Evolutionary conservation across 208 protist species (phyloP).

Genomic region (Leishmania gerbilli): DNA sequence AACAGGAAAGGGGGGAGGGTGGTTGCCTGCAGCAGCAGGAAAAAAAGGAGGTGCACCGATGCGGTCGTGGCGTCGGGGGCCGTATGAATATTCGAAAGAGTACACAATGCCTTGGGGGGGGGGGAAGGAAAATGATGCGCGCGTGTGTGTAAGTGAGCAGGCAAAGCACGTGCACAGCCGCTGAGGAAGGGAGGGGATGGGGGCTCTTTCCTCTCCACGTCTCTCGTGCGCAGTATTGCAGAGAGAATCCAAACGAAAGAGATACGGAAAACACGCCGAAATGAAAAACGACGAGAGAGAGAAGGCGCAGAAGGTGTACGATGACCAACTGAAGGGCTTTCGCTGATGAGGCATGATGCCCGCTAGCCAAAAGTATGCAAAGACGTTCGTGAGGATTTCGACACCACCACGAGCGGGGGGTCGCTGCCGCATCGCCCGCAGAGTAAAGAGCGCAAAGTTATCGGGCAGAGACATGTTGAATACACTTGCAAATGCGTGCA

Average conservation of each 20-base stretch:
- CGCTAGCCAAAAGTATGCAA: not conserved
- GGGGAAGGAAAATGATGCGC: not conserved
- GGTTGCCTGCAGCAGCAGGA: not conserved
- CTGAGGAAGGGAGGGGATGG: not conserved
- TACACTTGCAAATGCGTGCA: not conserved
- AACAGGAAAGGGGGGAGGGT: not conserved
- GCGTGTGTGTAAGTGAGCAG: not conserved
- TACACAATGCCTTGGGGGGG: not conserved
- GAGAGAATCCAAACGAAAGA: not conserved
- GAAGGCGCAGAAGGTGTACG: not conserved
- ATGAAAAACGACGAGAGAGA: not conserved
- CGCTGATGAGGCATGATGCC: not conserved
- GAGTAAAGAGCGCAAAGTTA: not conserved
- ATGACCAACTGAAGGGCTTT: not conserved
- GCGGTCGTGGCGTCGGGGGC: not conserved
- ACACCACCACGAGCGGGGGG: not conserved
- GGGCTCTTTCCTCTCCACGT: not conserved
- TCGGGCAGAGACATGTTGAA: not conserved
- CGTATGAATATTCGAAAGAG: not conserved
- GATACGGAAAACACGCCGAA: not conserved
- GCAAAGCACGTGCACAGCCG: not conserved
- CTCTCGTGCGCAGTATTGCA: conserved; percentile 5
- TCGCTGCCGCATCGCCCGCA: not conserved
- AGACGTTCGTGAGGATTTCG: not conserved
- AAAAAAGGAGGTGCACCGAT: not conserved